Evolutionary conservation across 1,139 yeast species (phyloP), one percentile per base, ranked within the genome.

Genomic region (Schwanniomyces etchellsii): DNA sequence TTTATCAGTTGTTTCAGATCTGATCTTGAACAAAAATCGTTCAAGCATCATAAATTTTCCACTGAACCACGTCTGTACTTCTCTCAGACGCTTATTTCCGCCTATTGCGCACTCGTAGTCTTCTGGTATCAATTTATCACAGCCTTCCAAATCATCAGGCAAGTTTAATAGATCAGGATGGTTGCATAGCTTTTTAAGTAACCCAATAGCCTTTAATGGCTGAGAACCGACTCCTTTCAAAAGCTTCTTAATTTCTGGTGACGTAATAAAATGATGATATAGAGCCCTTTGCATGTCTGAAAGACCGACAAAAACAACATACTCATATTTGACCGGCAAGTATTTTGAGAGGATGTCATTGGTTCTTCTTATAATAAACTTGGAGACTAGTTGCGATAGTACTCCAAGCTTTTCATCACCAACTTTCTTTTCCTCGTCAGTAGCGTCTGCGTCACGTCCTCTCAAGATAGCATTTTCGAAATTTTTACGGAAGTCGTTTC

Each of bases 291-390:
- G 99, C 60, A 89, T 70, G 1, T 88, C 88, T 2, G 93, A 73
- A 35, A 91, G 62, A 18, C 81, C 81, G 35, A 94, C 89, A 52
- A 91, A 91, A 11, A 91, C 81, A 26, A 91, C 98, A 55, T 91
- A 95, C 53, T 91, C 99, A 52, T 88, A 89, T 46, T 81, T 79
- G 2, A 83, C 71, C 0, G 95, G 89, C 20, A 91, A 58, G 47
- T 77, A 85, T 10, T 29, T 21, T 9, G 35, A 28, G 12, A 32
- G 24, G 10, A 91, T 85, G 56, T 93, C 98, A 57, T 91, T 91
- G 0, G 98, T 89, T 50, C 99, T 77, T 50, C 99, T 74, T 38
- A 91, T 93, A 52, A 93, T 91, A 51, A 89, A 88, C 44, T 80
- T 82, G 27, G 91, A 84, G 2, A 93, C 99, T 30, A 88, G 52